Base-by-base conservation (phyloP, 2,329 filamentous ascomycete species). In the Claviceps arundinis region DNA sequence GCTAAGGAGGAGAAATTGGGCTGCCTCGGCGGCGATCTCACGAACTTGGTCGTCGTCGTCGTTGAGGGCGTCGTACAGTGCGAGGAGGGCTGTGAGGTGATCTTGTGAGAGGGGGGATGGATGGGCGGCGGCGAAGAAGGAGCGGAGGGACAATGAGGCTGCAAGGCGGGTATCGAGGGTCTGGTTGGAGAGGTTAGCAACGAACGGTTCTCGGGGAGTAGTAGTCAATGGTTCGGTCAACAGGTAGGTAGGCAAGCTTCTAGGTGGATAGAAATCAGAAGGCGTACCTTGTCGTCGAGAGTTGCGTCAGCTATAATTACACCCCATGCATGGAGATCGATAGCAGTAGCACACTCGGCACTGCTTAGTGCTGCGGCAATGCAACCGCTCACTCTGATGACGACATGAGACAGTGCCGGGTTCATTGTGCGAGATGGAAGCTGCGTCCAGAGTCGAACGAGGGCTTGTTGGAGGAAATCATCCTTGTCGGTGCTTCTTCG, bases 21-120 rank as follows among this genome's bases (percentile, higher is more conserved):
- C 71, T 1, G 78, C 73, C 0, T 59, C 54, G 2, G 82, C 78
- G 7, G 83, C 84, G 1, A 78, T 65, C 37, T 84, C 77, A 45
- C 91, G 81, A 56, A 96, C 78, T 53, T 96, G 89, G 56, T 95
- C 88, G 62, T 97, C 91, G 62, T 97, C 91, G 62, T 97, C 93
- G 62, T 87, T 86, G 4, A 95, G 74, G 46, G 82, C 73, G 62
- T 89, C 83, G 65, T 93, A 90, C 1, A 91, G 70, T 3, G 83
- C 73, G 5, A 89, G 64, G 50, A 85, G 76, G 34, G 79, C 70
- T 1, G 78, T 70, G 1, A 88, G 65, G 37, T 80, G 68, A 14
- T 65, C 62, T 45, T 56, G 55, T 54, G 61, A 54, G 55, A 51
- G 55, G 55, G 58, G 41, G 1, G 58, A 38, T 13, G 52, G 54